These are phyloP conservation scores for Saturnispora serradocipensis DNA, from an alignment of 805 yeast species.

Conservation along the genomic window DNA sequence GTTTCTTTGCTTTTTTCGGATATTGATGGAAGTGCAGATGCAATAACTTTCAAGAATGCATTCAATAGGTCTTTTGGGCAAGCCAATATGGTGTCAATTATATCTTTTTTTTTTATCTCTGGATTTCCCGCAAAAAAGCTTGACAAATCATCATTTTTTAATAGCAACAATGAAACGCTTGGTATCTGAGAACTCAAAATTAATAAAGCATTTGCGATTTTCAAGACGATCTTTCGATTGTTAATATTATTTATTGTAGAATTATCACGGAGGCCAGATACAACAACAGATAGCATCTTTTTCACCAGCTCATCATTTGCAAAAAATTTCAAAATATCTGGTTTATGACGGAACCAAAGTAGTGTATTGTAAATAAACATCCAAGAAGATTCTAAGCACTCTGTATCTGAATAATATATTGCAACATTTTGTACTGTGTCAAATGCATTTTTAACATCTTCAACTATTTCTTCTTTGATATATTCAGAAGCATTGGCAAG, in stretches of 20 bases:
- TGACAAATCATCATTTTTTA: conserved; percentile 42
- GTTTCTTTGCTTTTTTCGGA: conserved; percentile 6
- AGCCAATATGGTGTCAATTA: conserved; percentile 61
- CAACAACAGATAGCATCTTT: conserved; percentile 22
- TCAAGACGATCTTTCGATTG: conserved; percentile 30
- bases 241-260: conserved; percentile 18
- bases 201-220: conserved; percentile 37
- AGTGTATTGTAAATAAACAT: conserved; percentile 51
- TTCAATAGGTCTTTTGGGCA: conserved; percentile 59
- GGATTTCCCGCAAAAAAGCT: conserved; percentile 40
- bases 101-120: conserved; percentile 1
- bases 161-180: conserved; percentile 32
- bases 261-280: conserved; percentile 16
- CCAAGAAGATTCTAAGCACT: conserved; percentile 58
- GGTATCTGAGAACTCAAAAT: conserved; percentile 35
- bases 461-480: conserved; percentile 36
- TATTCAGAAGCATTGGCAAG: conserved; percentile 60
- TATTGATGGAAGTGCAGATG: conserved; percentile 46
- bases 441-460: conserved; percentile 45
- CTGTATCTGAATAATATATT: conserved; percentile 44
- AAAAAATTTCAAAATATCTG: neutral
- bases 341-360: conserved; percentile 14
- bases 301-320: conserved; percentile 26
- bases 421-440: conserved; percentile 51
- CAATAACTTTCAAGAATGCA: conserved; percentile 45